Percentiles rank a stretch among this genome's conserved stretches.
Evolutionary conservation across 768 basidiomycete species (phyloP).

Genomic region (Trametes cingulata): DNA sequence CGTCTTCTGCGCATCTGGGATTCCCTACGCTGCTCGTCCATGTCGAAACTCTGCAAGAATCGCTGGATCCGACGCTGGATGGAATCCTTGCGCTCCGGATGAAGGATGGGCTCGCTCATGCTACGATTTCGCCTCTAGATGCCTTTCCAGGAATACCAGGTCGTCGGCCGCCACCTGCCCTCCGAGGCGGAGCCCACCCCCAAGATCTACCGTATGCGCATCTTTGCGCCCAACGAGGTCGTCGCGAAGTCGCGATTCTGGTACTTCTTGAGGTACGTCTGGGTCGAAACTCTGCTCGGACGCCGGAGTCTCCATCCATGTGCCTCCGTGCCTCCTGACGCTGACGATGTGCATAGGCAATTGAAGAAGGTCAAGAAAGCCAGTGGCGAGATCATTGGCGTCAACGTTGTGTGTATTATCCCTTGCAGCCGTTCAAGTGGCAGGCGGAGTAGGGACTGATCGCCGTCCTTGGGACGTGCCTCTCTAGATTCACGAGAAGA

Average conservation of each 20-base stretch:
- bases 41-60: constrained; percentile 9
- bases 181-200: constrained; percentile 91
- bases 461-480: constrained; percentile 28
- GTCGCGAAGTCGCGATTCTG: constrained; percentile 99
- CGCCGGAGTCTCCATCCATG: not conserved
- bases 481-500: constrained; percentile 93
- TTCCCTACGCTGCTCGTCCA: constrained; percentile 2
- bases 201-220: constrained; percentile 99
- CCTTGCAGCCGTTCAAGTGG: constrained; percentile 80
- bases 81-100: constrained; percentile 22
- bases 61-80: constrained; percentile 35
- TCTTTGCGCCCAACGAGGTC: constrained; percentile 97
- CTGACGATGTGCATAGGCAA: constrained; percentile 54
- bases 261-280: constrained; percentile 90
- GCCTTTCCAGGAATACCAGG: constrained; percentile 90
- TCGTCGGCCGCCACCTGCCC: constrained; percentile 96
- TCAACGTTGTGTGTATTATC: constrained; percentile 88
- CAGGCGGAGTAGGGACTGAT: constrained; percentile 69
- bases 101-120: constrained; percentile 19
- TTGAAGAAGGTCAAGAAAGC: constrained; percentile 99
- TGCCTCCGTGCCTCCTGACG: not conserved
- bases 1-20: not conserved
- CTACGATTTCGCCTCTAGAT: constrained; percentile 45
- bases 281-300: not conserved
- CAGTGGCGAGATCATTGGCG: constrained; percentile 97